Evolutionary conservation across 75 land plant species (phyloP).

Genomic region (Picea sitchensis): DNA sequence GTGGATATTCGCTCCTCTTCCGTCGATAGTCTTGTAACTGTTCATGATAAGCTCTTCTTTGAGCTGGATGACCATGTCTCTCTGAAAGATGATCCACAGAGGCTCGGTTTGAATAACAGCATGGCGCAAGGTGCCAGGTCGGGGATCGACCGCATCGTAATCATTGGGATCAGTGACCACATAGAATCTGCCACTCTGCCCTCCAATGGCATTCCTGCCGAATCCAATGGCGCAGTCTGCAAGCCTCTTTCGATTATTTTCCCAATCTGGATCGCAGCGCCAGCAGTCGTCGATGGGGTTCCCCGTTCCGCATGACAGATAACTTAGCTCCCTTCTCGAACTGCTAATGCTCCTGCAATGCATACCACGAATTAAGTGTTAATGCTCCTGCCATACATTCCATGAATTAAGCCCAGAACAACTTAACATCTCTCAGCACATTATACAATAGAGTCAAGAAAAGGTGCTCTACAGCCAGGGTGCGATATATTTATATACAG

Average conservation of each 20-base stretch:
- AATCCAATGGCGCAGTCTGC: slow-evolving; percentile 43
- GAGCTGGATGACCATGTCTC: slow-evolving; percentile 27
- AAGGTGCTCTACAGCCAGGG: not conserved
- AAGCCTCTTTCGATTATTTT: slow-evolving; percentile 19
- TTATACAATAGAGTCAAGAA: no score
- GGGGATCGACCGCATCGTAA: slow-evolving; percentile 41
- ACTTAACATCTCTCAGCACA: not conserved
- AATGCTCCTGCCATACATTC: no score
- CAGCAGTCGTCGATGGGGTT: slow-evolving; percentile 53
- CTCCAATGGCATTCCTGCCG: slow-evolving; percentile 26
- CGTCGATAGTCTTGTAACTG: slow-evolving; percentile 37
- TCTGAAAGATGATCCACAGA: slow-evolving; percentile 24
- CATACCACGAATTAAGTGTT: no score
- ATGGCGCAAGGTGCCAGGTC: slow-evolving; percentile 28
- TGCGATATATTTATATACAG: not conserved
- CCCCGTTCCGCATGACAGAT: slow-evolving; percentile 14
- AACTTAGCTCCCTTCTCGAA: not conserved
- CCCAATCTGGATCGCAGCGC: slow-evolving; percentile 32
- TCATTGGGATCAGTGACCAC: slow-evolving; percentile 28
- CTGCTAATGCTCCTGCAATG: not conserved
- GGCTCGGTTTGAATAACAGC: slow-evolving; percentile 29
- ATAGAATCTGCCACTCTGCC: slow-evolving; percentile 20
- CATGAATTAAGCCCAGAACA: not conserved
- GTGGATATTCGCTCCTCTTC: slow-evolving; percentile 29
- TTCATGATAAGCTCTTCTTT: slow-evolving; percentile 34